Evolutionary conservation across 768 basidiomycete species (phyloP).

Genomic region (Zangia roseola): DNA sequence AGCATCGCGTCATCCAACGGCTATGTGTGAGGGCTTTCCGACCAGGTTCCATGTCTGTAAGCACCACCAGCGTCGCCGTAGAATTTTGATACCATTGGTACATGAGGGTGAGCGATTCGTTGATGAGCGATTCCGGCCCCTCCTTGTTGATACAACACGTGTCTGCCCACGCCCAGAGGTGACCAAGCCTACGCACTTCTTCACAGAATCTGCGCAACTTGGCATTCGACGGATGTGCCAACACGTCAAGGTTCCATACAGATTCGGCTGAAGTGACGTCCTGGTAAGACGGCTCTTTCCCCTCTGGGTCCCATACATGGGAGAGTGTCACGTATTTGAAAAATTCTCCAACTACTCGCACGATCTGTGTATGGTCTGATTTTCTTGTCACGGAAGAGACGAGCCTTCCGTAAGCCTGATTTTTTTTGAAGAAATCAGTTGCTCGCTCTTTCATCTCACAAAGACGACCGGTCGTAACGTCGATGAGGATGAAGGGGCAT

Average conservation of each 20-base stretch:
- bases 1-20: conserved; percentile 2
- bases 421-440: not conserved
- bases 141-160: conserved; percentile 2
- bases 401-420: not conserved
- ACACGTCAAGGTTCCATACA: not conserved
- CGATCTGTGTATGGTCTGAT: not conserved
- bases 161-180: conserved; percentile 1
- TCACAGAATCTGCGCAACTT: not conserved
- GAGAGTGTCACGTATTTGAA: conserved; percentile 1
- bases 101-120: not conserved
- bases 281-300: not conserved
- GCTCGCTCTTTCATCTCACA: not conserved
- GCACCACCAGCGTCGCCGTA: not conserved
- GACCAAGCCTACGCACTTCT: not conserved
- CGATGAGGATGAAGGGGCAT: conserved; percentile 7
- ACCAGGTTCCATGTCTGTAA: not conserved
- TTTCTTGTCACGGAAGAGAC: not conserved
- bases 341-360: not conserved
- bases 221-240: not conserved
- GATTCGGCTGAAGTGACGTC: not conserved
- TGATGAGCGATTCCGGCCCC: not conserved
- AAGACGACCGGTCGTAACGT: conserved; percentile 2
- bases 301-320: not conserved
- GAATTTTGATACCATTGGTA: conserved; percentile 1
- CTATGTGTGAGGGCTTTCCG: not conserved